Base-by-base conservation (phyloP, 768 basidiomycete species). In the Auricularia cornea region DNA sequence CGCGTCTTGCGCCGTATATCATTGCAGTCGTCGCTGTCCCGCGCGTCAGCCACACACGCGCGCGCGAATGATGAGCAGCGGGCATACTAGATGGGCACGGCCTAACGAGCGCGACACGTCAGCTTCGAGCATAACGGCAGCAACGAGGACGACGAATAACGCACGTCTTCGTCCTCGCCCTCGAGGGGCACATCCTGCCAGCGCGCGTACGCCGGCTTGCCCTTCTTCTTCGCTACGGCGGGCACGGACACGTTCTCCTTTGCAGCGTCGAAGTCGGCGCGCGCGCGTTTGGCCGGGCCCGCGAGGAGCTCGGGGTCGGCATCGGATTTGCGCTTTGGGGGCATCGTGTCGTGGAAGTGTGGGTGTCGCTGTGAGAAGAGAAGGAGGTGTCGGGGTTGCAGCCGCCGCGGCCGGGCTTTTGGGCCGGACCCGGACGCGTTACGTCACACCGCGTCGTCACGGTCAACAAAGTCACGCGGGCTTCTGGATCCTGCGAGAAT, bases 1-100 rank as follows among this genome's bases (percentile, higher is more conserved):
- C 75, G 70, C 38, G 81, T 81, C 72, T 80, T 81, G 33, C 78
- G 75, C 32, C 79, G 73, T 62, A 82, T 72, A 10, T 81, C 79
- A 52, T 77, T 78, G 64, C 78, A 80, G 65, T 79, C 76, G 62
- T 80, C 79, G 61, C 79, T 80, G 61, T 23, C 26, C 56, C 20
- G 33, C 56, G 51, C 28, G 52, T 54, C 38, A 52, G 44, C 29
- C 14, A 4, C n/a, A n/a, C n/a, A 32, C 23, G 32, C 54, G 31
- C 12, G 28, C 11, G 60, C 38, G 51, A 12, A 40, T 26, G 59
- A 35, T 44, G 41, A 23, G 3, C 10, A 57, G 26, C 35, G 29
- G 1, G 32, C 70, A 60, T 66, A 75, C 76, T 69, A 76, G 30
- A 77, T 69, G 1, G 71, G 71, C 18, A 77, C 62, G 18, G 64